Conservation (phyloP, 2,329 filamentous ascomycete species). For the Harringtonia lauricola region DNA sequence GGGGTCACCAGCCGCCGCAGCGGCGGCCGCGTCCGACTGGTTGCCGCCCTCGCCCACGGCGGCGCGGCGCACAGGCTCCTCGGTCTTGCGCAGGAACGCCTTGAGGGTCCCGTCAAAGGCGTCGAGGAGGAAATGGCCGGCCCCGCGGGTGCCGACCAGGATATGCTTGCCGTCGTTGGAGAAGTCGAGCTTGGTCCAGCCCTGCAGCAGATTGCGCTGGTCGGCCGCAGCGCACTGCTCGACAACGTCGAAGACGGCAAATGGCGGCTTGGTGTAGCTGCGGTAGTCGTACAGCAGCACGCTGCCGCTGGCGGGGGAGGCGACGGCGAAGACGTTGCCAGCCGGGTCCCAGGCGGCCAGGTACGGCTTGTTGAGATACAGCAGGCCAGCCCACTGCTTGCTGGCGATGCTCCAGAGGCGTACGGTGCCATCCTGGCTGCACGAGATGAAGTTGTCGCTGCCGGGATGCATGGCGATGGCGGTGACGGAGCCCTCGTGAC, state of each 20-base stretch:
- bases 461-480: conserved; percentile 75
- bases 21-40: conserved; percentile 18
- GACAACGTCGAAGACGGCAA: conserved; percentile 72
- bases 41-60: conserved; percentile 37
- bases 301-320: conserved; percentile 65
- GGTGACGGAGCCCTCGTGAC: conserved; percentile 78
- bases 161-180: conserved; percentile 90
- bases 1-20: conserved; percentile 13
- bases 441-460: conserved; percentile 84
- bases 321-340: conserved; percentile 83
- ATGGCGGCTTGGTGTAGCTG: conserved; percentile 87
- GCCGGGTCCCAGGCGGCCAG: conserved; percentile 88
- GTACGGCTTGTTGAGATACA: conserved; percentile 71
- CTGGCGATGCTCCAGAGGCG: conserved; percentile 82
- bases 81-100: conserved; percentile 55
- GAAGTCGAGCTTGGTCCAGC: conserved; percentile 90
- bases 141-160: conserved; percentile 71
- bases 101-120: conserved; percentile 76
- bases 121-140: conserved; percentile 86
- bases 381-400: conserved; percentile 65
- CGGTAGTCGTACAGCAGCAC: conserved; percentile 87
- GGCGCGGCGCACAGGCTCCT: conserved; percentile 39
- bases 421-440: conserved; percentile 81
- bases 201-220: conserved; percentile 47
- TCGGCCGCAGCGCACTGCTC: conserved; percentile 39